Evolutionary conservation across 208 protist genomes (phyloP).

Genomic region (Leishmania mexicana): DNA sequence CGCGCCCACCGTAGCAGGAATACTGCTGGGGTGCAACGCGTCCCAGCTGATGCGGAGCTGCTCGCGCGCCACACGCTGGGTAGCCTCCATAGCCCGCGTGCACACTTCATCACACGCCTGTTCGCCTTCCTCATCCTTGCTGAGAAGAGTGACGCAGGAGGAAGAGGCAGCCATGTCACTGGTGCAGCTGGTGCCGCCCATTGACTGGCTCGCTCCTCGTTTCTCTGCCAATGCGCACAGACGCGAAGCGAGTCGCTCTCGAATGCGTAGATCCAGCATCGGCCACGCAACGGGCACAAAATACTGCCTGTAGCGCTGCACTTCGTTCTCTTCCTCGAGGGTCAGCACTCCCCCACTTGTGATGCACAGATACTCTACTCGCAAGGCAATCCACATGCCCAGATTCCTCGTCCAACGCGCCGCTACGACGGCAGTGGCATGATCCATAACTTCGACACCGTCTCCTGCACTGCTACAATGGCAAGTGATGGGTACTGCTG

Average conservation of each 20-base stretch:
- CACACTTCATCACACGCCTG: slow-evolving; percentile 7
- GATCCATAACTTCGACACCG: background rate
- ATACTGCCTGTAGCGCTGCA: slow-evolving; percentile 12
- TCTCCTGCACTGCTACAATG: background rate
- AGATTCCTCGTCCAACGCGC: slow-evolving; percentile 8
- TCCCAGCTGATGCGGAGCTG: slow-evolving; percentile 64
- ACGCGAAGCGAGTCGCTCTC: background rate
- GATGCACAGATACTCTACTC: background rate
- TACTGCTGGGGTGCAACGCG: slow-evolving; percentile 34
- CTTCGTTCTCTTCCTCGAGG: background rate
- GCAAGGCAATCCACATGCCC: slow-evolving; percentile 15
- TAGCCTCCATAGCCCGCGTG: slow-evolving; percentile 11
- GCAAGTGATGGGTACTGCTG: background rate
- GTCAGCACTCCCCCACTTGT: background rate
- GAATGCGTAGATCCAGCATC: background rate
- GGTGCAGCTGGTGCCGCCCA: background rate
- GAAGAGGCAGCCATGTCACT: background rate
- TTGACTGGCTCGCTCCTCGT: background rate
- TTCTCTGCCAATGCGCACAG: background rate
- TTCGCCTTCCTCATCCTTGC: slow-evolving; percentile 10
- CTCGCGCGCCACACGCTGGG: slow-evolving; percentile 30
- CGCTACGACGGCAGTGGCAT: background rate
- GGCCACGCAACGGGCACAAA: slow-evolving; percentile 20
- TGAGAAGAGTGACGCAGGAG: background rate
- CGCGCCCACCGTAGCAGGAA: slow-evolving; percentile 14